phyloP scores from a whole-genome alignment of 1,284 basidiomycete species.

The Ceratobasidium sp. region DNA sequence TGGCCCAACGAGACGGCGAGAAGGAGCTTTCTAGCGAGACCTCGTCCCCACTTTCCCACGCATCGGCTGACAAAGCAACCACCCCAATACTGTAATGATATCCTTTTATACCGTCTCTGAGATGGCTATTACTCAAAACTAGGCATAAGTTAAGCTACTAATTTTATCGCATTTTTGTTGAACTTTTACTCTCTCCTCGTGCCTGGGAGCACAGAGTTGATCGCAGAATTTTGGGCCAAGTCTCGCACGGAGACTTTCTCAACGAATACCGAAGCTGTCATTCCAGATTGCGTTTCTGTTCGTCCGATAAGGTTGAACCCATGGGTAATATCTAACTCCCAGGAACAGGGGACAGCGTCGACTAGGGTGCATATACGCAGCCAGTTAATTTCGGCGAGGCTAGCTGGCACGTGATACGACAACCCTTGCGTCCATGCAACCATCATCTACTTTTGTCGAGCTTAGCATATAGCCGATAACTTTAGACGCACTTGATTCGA shows the following conservation, averaged over 20 bases:
- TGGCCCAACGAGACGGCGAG: slow-evolving; percentile 16
- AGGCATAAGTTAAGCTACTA: no score
- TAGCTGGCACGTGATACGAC: no score
- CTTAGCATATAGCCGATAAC: background rate
- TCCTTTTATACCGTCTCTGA: background rate
- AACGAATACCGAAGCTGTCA: background rate
- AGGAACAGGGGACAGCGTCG: background rate
- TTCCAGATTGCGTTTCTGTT: background rate
- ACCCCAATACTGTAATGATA: background rate
- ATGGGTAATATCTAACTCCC: background rate
- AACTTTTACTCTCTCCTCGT: background rate
- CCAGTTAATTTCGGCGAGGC: no score
- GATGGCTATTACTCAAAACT: background rate
- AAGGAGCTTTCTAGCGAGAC: slow-evolving; percentile 26
- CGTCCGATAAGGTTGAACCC: background rate
- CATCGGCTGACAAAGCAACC: slow-evolving; percentile 29
- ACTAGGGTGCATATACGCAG: background rate
- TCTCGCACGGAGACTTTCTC: slow-evolving; percentile 1
- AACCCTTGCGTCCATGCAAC: no score
- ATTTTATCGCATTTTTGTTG: no score
- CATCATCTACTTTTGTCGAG: no score
- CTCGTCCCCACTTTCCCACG: slow-evolving; percentile 37
- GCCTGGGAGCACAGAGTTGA: background rate
- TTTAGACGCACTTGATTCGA: background rate
- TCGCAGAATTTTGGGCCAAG: background rate